These are phyloP conservation scores for Pholiota conissans DNA, from an alignment of 768 basidiomycete species.

Conservation along the genomic window DNA sequence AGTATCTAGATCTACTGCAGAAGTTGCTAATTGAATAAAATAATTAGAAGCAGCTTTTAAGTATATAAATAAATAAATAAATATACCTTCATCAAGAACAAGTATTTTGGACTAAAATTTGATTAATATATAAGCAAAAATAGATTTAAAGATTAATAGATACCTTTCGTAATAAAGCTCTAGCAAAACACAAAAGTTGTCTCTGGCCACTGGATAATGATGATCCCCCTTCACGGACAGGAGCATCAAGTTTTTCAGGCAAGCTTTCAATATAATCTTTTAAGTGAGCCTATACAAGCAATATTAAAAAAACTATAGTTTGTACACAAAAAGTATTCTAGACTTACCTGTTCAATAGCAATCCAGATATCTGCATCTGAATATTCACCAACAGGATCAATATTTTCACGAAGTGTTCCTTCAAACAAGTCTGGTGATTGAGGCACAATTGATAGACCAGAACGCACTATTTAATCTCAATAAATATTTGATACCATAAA, in stretches of 20 bases:
- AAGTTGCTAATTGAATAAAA: conserved; percentile 57
- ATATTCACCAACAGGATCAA: conserved; percentile 80
- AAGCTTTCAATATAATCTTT: conserved; percentile 68
- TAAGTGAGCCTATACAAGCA: conserved; percentile 54
- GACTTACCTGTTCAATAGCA: conserved; percentile 66
- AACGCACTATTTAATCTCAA: conserved; percentile 52
- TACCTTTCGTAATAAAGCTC: conserved; percentile 79
- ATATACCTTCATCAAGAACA: conserved; percentile 86
- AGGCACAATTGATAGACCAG: conserved; percentile 82
- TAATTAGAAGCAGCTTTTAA: conserved; percentile 6
- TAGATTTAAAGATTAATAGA: conserved; percentile 7
- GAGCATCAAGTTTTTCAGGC: conserved; percentile 68
- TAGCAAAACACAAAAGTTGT: conserved; percentile 86
- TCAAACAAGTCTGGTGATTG: conserved; percentile 74
- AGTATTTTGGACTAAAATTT: conserved; percentile 70
- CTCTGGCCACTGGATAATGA: conserved; percentile 85
- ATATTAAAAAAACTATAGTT: too few relatives aligned
- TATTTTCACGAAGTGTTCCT: conserved; percentile 80
- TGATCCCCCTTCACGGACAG: conserved; percentile 75
- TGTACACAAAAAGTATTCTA: not conserved
- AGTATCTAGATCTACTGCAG: conserved; percentile 88
- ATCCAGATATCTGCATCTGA: conserved; percentile 85
- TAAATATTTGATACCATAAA: not conserved
- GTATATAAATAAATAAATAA: not conserved
- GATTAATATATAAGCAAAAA: not conserved